Evolutionary conservation across 2,329 filamentous ascomycete genomes (phyloP), one percentile per base, ranked within the genome.

Genomic region (Fusarium sp.): DNA sequence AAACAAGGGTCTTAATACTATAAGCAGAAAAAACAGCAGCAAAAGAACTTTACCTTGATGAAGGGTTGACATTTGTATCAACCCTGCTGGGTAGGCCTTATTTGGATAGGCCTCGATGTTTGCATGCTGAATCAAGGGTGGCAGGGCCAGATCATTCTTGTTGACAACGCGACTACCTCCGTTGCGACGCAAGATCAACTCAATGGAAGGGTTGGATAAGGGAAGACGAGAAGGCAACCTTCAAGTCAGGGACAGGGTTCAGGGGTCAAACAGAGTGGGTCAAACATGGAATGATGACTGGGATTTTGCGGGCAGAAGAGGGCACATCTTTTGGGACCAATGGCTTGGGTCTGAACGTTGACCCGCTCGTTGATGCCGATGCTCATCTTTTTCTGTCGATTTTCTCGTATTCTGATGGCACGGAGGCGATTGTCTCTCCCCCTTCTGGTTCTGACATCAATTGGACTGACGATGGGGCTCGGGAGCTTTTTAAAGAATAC

Each of bases 391-490:
- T 70, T 73, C 41, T 67, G 66, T 63, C 57, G 41, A 58, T 58
- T 65, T 62, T 64, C 73, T 75, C 73, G 73, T 75, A 75, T 75
- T 72, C 51, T 41, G 37, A 25, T 52, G 34, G 57, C 47, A 61
- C 24, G 25, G 46, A 61, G 52, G 59, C 57, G 44, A 32, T 37
- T 64, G 37, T 58, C 32, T 52, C 32, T 52, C 40, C 46, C 58
- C 41, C 61, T 65, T 64, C 37, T 40, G 34, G 20, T 41, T 44
- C 30, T 48, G 32, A 37, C 55, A 27, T 51, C 29, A 45, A 49
- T 57, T 24, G 45, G 25, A 57, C 56, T 67, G 27, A 18, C 20
- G 32, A 59, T 49, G 53, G 63, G 58, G 27, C 40, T 51, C 34
- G 22, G 11, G 41, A 45, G 40, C 44, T 69, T 47, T 64, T 65